Evolutionary conservation across 2,329 filamentous ascomycete species (phyloP).

Genomic region (Cercospora canescens): DNA sequence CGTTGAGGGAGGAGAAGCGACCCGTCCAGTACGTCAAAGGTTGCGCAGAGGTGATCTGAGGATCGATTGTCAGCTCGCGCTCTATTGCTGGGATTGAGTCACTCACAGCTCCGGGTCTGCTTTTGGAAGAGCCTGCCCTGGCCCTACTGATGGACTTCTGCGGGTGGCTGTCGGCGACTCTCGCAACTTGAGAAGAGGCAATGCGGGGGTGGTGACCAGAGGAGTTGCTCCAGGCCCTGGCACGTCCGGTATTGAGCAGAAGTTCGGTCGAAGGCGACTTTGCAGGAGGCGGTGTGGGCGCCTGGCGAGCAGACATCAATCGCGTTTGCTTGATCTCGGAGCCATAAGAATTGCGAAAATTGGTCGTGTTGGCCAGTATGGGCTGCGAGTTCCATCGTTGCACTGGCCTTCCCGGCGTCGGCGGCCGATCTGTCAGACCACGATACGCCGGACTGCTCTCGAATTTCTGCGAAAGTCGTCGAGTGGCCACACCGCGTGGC

Average conservation of each 20-base stretch:
- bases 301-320: conserved; percentile 32
- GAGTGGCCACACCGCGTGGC: not conserved
- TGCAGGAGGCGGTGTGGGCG: conserved; percentile 31
- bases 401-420: conserved; percentile 27
- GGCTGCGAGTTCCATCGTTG: conserved; percentile 37
- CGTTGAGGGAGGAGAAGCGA: conserved; percentile 59
- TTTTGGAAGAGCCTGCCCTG: conserved; percentile 7
- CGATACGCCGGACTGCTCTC: conserved; percentile 32
- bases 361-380: conserved; percentile 28
- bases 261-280: conserved; percentile 23
- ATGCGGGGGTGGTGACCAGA: conserved; percentile 5
- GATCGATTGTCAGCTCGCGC: conserved; percentile 1
- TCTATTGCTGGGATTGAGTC: not conserved
- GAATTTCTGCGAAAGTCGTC: conserved; percentile 24
- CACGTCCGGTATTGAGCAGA: conserved; percentile 10
- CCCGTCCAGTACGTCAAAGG: conserved; percentile 62
- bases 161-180: not conserved
- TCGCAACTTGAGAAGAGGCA: conserved; percentile 7
- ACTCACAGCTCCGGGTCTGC: conserved; percentile 14
- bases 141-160: not conserved
- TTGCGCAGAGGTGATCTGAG: conserved; percentile 27
- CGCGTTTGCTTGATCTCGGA: conserved; percentile 33
- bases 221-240: conserved; percentile 11
- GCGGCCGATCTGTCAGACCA: conserved; percentile 19
- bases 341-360: conserved; percentile 25